These are phyloP conservation scores for Mucor racemosus DNA, from an alignment of 371 early-diverging fungal genomes.

Conservation along the genomic window DNA sequence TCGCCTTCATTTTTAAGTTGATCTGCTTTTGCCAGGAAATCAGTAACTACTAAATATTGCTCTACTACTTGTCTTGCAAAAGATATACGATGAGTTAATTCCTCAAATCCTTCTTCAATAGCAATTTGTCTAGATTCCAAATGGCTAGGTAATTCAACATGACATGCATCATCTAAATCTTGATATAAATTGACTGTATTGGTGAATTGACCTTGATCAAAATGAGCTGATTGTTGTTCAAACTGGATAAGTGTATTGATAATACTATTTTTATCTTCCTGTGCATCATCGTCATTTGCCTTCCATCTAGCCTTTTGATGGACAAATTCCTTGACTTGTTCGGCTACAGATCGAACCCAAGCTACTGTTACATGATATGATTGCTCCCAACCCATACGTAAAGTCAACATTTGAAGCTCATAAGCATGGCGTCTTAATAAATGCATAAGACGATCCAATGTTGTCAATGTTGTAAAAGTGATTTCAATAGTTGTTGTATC, in stretches of 20 bases:
- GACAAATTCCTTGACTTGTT: conserved; percentile 33
- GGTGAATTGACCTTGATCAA: conserved; percentile 48
- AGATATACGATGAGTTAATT: conserved; percentile 39
- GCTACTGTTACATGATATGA: conserved; percentile 32
- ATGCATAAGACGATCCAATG: conserved; percentile 53
- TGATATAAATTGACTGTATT: conserved; percentile 47
- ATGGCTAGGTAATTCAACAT: conserved; percentile 45
- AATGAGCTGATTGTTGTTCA: conserved; percentile 38
- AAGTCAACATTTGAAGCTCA: conserved; percentile 45
- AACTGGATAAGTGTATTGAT: conserved; percentile 34
- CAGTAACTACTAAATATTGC: conserved; percentile 46
- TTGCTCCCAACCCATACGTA: conserved; percentile 54
- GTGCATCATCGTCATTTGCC: conserved; percentile 8
- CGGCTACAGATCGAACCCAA: conserved; percentile 35
- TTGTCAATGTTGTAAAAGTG: conserved; percentile 52
- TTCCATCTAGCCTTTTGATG: conserved; percentile 39
- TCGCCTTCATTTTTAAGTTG: conserved; percentile 33
- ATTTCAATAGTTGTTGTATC: conserved; percentile 63
- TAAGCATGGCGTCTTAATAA: conserved; percentile 41
- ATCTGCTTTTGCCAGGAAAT: conserved; percentile 39
- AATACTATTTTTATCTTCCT: conserved; percentile 11
- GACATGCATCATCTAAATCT: conserved; percentile 50
- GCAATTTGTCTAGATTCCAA: conserved; percentile 50
- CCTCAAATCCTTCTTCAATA: conserved; percentile 49
- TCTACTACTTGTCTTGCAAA: conserved; percentile 53